Evolutionary conservation across 108 stramenopile genomes (phyloP), one percentile per base, ranked within the genome.

Genomic region (Fragilaria radians): DNA sequence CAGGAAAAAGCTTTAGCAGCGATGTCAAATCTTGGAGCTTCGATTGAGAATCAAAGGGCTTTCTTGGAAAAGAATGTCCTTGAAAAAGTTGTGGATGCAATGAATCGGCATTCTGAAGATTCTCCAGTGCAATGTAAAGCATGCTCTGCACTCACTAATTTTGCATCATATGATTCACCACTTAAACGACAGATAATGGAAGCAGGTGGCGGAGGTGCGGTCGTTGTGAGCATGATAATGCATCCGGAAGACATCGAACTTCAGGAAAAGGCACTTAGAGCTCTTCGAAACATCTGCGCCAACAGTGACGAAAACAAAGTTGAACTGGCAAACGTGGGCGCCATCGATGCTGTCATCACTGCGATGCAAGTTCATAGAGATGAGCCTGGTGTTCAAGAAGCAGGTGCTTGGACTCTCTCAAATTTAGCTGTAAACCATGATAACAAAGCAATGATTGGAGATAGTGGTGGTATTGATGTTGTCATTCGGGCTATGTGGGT

Each of bases 351-450:
- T 25, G 66, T 79, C 3, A 77, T 89, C 28, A 75, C 58, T 26
- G 88, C 83, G 17, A 82, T 89, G 82, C 77, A 85, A 56, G 61
- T 70, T 9, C 88, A 89, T 57, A 65, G 78, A 29, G 73, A 81
- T 49, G 73, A 72, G 17, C 34, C 75, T 0, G 71, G 52, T 18
- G 64, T 89, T 5, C 88, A 89, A 62, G 62, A 71, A 51, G 57
- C 59, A 18, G 88, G 88, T 24, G 79, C 82, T 5, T 81, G 79
- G 71, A 80, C 77, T 2, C 52, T 89, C 42, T 68, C 79, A 32
- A 80, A 71, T 54, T 54, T 83, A 19, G 76, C 80, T 9, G 62
- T 68, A 9, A 83, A 70, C 34, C 52, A 70, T 26, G 72, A 76
- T 31, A 81, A 72, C 57, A 81, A 72, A 54, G 55, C 32, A 1